Conservation (phyloP, 2,329 filamentous ascomycete genomes). For the Stemphylium vesicarium region DNA sequence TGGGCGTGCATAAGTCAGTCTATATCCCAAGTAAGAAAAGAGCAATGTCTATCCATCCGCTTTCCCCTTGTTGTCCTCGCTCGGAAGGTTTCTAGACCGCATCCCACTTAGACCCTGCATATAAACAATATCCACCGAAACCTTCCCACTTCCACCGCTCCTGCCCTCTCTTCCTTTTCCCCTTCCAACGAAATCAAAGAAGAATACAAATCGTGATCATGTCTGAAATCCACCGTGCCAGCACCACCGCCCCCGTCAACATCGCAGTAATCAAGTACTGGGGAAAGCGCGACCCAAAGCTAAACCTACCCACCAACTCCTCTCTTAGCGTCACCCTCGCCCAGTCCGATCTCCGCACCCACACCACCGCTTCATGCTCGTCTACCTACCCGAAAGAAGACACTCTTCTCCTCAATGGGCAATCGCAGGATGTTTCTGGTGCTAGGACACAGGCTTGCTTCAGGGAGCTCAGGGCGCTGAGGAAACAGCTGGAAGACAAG, state of each 20-base stretch:
- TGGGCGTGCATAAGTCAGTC: neutral
- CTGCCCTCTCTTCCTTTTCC: neutral
- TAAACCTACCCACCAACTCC: slow-evolving; percentile 97
- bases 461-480: slow-evolving; percentile 79
- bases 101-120: slow-evolving; percentile 36
- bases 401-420: slow-evolving; percentile 86
- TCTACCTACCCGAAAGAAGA: slow-evolving; percentile 66
- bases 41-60: neutral
- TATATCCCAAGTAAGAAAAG: neutral
- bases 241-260: slow-evolving; percentile 96
- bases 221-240: slow-evolving; percentile 79
- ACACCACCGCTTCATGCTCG: slow-evolving; percentile 94
- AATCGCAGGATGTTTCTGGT: slow-evolving; percentile 81
- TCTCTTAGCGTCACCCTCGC: slow-evolving; percentile 96
- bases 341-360: slow-evolving; percentile 89
- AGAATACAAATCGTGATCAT: slow-evolving; percentile 33
- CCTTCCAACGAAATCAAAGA: neutral
- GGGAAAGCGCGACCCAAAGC: slow-evolving; percentile 92
- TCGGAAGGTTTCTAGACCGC: slow-evolving; percentile 10
- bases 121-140: slow-evolving; percentile 36
- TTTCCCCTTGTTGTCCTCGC: neutral
- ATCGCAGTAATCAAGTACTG: slow-evolving; percentile 99
- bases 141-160: slow-evolving; percentile 14
- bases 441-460: slow-evolving; percentile 95
- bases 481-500: slow-evolving; percentile 74